Evolutionary conservation across 495 filamentous ascomycete genomes (phyloP).

Genomic region (Neurospora hispaniola): DNA sequence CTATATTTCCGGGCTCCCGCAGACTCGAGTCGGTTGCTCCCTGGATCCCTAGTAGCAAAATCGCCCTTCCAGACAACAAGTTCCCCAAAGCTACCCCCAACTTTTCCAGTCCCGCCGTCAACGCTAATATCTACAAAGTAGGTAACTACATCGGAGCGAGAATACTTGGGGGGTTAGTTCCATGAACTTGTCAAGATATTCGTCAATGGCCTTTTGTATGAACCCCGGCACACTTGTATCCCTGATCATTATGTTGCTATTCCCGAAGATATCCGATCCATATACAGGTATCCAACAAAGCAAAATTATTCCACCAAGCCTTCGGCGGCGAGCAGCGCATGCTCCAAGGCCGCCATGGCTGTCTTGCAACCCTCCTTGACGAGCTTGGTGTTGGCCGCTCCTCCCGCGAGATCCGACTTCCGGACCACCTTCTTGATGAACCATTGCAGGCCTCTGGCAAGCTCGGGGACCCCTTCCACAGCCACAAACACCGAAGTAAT

Average conservation of each 20-base stretch:
- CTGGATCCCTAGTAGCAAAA: neutral
- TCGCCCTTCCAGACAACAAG: neutral
- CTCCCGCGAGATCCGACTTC: constrained; percentile 58
- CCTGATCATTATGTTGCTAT: neutral
- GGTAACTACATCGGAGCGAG: neutral
- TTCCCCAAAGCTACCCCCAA: neutral
- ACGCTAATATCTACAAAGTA: neutral
- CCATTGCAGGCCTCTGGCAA: constrained; percentile 62
- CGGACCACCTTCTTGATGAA: constrained; percentile 69
- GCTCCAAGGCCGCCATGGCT: constrained; percentile 47
- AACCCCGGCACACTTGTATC: too few relatives aligned
- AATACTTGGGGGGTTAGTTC: neutral
- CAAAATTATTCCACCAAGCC: neutral
- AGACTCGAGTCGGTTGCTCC: neutral
- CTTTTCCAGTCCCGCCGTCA: neutral
- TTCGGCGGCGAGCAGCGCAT: constrained; percentile 29
- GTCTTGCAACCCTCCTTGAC: constrained; percentile 64
- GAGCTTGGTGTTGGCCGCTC: constrained; percentile 46
- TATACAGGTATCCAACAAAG: neutral
- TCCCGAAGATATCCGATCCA: neutral
- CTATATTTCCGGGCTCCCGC: neutral
- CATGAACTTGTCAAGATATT: neutral
- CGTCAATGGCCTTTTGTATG: neutral
- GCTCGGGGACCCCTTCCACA: constrained; percentile 46
- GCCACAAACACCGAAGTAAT: constrained; percentile 59